phyloP scores from a whole-genome alignment of 2,329 filamentous ascomycete genomes.

The Alternaria triticimaculans region DNA sequence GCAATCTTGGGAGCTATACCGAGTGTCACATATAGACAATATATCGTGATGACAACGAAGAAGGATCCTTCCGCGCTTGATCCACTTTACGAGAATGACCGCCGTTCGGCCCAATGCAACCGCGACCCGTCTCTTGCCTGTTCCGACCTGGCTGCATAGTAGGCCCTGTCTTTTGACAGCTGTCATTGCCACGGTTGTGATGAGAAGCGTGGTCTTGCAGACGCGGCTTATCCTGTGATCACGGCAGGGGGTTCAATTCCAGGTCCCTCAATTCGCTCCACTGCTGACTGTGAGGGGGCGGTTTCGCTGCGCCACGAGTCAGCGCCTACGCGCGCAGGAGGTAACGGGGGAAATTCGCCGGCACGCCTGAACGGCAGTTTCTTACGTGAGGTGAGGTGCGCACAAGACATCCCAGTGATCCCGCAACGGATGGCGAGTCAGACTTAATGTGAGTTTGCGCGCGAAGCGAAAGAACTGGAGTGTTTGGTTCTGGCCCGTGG shows the following conservation, averaged over 20 bases:
- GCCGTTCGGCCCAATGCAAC: constrained; percentile 13
- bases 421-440: constrained; percentile 2
- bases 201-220: background rate
- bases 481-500: background rate
- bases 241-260: background rate
- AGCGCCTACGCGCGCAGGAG: background rate
- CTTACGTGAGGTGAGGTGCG: background rate
- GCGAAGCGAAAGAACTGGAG: constrained; percentile 11
- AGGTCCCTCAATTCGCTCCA: background rate
- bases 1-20: background rate
- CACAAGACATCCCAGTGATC: background rate
- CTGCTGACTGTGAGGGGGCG: background rate
- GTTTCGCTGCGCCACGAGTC: constrained; percentile 2
- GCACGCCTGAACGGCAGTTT: constrained; percentile 7
- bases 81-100: background rate
- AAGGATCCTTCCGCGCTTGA: constrained; percentile 1
- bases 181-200: constrained; percentile 9
- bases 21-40: constrained; percentile 1
- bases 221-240: constrained; percentile 4
- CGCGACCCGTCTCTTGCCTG: constrained; percentile 11
- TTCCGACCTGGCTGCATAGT: constrained; percentile 9
- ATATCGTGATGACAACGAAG: background rate
- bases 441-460: background rate
- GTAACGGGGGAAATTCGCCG: constrained; percentile 5
- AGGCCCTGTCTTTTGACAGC: constrained; percentile 10